Evolutionary conservation across 1,139 yeast species (phyloP).

Genomic region (Meyerozyma sp.): DNA sequence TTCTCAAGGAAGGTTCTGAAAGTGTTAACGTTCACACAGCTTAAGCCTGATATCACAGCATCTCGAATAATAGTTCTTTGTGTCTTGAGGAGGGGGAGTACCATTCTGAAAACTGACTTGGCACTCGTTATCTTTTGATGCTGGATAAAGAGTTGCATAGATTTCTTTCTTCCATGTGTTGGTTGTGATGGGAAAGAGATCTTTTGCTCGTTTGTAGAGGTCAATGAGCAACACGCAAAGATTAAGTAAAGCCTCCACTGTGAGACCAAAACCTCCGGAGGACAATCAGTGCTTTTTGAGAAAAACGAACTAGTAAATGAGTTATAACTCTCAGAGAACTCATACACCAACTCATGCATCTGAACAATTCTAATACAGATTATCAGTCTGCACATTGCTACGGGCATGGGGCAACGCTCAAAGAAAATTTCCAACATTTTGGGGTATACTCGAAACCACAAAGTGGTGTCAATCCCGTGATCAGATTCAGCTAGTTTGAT

Average conservation of each 20-base stretch:
- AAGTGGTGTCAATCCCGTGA: slow-evolving; percentile 90
- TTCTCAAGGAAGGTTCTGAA: slow-evolving; percentile 79
- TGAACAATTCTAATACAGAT: slow-evolving; percentile 87
- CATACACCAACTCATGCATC: slow-evolving; percentile 74
- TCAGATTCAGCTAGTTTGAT: slow-evolving; percentile 81
- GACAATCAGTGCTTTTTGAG: slow-evolving; percentile 24
- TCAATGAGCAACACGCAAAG: slow-evolving; percentile 87
- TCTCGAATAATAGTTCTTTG: slow-evolving; percentile 72
- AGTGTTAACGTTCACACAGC: slow-evolving; percentile 86
- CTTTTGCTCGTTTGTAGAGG: slow-evolving; percentile 84
- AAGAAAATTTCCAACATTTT: slow-evolving; percentile 66
- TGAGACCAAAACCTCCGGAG: slow-evolving; percentile 72
- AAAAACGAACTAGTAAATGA: slow-evolving; percentile 38
- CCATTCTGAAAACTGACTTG: slow-evolving; percentile 82
- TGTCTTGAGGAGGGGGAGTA: slow-evolving; percentile 71
- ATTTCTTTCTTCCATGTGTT: slow-evolving; percentile 65
- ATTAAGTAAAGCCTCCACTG: slow-evolving; percentile 88
- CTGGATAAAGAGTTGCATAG: slow-evolving; percentile 75
- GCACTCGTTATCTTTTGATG: slow-evolving; percentile 94
- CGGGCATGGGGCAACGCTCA: slow-evolving; percentile 84
- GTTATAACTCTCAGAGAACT: slow-evolving; percentile 50
- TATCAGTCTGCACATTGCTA: slow-evolving; percentile 89
- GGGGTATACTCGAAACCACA: slow-evolving; percentile 91
- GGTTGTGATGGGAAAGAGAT: slow-evolving; percentile 55
- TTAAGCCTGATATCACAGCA: slow-evolving; percentile 80